A percentile compares a stretch with the other conserved stretches of the same genome.
phyloP scores from a whole-genome alignment of 2,329 filamentous ascomycete species.

The Botrytis elliptica region DNA sequence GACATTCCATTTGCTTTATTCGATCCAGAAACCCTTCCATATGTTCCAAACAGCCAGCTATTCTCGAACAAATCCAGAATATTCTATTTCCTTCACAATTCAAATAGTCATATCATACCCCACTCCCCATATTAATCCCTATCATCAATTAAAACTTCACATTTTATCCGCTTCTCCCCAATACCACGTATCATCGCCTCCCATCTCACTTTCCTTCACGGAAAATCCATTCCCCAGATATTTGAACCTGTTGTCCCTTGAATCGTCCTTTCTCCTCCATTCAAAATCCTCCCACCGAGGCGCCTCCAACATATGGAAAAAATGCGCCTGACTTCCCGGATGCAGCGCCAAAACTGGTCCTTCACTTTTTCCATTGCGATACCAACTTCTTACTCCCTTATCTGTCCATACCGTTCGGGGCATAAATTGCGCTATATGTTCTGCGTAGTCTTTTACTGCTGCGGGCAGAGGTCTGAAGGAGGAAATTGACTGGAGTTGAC shows the following conservation, averaged over 20 bases:
- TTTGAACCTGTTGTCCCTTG: conserved; percentile 19
- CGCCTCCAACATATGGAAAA: conserved; percentile 23
- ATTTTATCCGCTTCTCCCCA: conserved; percentile 9
- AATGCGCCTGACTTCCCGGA: conserved; percentile 27
- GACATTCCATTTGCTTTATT: not conserved
- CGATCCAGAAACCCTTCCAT: not conserved
- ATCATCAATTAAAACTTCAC: not conserved
- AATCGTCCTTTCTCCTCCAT: not conserved
- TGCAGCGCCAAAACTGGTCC: conserved; percentile 27
- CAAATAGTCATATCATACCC: too few species aligned
- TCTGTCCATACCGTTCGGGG: conserved; percentile 31
- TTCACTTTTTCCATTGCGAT: conserved; percentile 24
- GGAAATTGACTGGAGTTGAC: conserved; percentile 43
- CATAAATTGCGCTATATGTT: conserved; percentile 37
- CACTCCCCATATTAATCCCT: too few species aligned
- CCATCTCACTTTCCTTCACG: conserved; percentile 13
- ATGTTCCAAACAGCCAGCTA: not conserved
- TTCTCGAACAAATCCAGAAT: not conserved
- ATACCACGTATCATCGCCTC: conserved; percentile 21
- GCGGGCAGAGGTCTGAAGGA: conserved; percentile 44
- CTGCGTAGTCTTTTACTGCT: conserved; percentile 39
- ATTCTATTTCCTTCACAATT: not conserved
- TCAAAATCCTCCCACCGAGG: conserved; percentile 26
- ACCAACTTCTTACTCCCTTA: conserved; percentile 30
- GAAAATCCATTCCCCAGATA: conserved; percentile 28